These are phyloP conservation scores for Agaricus subrufescens DNA, from an alignment of 768 basidiomycete genomes.

Conservation along the genomic window DNA sequence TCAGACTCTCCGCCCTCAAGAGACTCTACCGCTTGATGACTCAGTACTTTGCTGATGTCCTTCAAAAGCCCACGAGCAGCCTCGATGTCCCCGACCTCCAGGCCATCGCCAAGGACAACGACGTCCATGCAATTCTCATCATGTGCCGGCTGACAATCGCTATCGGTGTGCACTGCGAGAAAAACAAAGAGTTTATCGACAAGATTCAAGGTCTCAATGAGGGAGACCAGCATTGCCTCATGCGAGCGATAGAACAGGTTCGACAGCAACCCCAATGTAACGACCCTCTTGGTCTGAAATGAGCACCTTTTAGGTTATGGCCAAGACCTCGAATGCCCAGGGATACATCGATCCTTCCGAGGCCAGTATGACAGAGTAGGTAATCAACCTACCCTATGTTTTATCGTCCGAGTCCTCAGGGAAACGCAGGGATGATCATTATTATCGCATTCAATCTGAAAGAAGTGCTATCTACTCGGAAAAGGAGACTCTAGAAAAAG, in stretches of 20 bases:
- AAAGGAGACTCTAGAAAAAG: conserved; percentile 83
- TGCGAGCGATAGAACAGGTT: conserved; percentile 93
- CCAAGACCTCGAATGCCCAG: conserved; percentile 54
- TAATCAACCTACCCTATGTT: conserved; percentile 14
- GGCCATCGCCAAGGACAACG: conserved; percentile 74
- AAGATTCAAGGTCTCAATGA: conserved; percentile 84
- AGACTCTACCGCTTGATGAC: conserved; percentile 84
- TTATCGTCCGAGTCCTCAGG: conserved; percentile 8
- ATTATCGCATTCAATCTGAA: conserved; percentile 81
- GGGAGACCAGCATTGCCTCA: conserved; percentile 80
- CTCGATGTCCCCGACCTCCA: conserved; percentile 89
- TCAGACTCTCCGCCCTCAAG: conserved; percentile 80
- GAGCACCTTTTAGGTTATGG: conserved; percentile 56
- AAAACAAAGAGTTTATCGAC: conserved; percentile 84
- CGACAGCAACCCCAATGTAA: conserved; percentile 14
- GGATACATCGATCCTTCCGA: conserved; percentile 48
- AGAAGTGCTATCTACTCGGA: conserved; percentile 72
- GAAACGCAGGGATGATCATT: conserved; percentile 75
- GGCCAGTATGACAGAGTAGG: conserved; percentile 75
- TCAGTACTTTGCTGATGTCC: conserved; percentile 80
- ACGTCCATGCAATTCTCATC: conserved; percentile 57
- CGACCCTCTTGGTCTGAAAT: not conserved
- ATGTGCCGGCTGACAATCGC: conserved; percentile 82
- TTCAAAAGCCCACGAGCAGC: conserved; percentile 72
- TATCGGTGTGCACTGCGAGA: conserved; percentile 84